Conservation (phyloP, 768 basidiomycete species). For the Ramaria rubella region DNA sequence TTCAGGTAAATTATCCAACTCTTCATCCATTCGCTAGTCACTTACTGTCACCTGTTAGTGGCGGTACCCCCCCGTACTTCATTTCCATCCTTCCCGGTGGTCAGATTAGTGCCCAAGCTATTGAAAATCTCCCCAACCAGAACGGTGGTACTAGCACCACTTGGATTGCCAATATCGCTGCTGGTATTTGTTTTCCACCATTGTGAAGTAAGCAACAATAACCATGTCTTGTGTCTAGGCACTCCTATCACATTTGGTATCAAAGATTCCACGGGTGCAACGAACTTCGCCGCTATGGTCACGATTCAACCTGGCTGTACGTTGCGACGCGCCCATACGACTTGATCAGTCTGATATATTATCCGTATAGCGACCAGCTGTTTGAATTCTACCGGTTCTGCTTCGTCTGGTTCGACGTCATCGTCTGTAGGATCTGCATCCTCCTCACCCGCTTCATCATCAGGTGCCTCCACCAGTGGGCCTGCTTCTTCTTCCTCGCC, state of each 20-base stretch:
- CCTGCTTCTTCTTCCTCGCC: neutral
- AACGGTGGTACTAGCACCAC: slow-evolving; percentile 36
- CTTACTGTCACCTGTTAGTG: slow-evolving; percentile 20
- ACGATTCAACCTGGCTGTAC: slow-evolving; percentile 42
- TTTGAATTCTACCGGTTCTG: slow-evolving; percentile 10
- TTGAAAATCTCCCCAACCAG: slow-evolving; percentile 41
- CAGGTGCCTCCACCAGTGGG: too few species aligned
- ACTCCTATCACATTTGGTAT: slow-evolving; percentile 50
- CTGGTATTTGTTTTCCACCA: slow-evolving; percentile 27
- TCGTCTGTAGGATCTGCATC: too few species aligned
- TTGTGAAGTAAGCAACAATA: neutral
- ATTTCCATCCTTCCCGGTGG: slow-evolving; percentile 40
- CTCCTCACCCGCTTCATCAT: too few species aligned
- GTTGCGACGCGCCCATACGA: slow-evolving; percentile 20
- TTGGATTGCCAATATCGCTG: slow-evolving; percentile 48
- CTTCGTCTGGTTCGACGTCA: too few species aligned
- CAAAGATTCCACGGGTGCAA: slow-evolving; percentile 51
- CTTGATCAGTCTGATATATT: slow-evolving; percentile 5
- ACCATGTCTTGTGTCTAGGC: slow-evolving; percentile 27
- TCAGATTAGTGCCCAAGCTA: slow-evolving; percentile 35
- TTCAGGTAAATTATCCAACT: slow-evolving; percentile 26
- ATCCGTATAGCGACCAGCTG: slow-evolving; percentile 30
- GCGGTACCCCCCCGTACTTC: slow-evolving; percentile 28
- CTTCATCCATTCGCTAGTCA: too few species aligned
- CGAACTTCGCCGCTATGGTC: slow-evolving; percentile 48